Evolutionary conservation across 139 green algal species (phyloP).

Genomic region (Chlorella sp.): DNA sequence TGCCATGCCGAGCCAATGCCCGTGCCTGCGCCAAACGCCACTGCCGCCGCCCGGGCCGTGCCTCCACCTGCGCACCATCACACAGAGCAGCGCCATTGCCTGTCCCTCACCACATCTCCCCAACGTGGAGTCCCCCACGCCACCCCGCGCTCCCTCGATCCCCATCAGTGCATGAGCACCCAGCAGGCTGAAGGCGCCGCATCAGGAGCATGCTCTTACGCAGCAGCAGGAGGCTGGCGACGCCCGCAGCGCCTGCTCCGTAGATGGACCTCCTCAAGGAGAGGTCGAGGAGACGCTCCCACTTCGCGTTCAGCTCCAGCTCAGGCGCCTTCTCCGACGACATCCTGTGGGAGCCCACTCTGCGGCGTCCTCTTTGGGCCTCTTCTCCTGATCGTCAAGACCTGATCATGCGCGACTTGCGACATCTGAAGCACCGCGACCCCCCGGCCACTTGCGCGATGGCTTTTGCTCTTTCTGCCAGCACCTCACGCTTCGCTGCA

Average conservation of each 20-base stretch:
- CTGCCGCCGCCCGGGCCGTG: not conserved
- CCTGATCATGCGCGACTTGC: not conserved
- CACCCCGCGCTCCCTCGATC: too few relatives aligned
- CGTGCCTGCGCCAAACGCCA: not conserved
- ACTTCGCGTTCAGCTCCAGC: not conserved
- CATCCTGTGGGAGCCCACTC: not conserved
- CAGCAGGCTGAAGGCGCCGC: not conserved
- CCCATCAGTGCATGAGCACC: too few relatives aligned
- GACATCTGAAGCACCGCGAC: not conserved
- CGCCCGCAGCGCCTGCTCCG: not conserved
- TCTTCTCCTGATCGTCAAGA: not conserved
- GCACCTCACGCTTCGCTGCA: not conserved
- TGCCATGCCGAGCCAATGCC: constrained; percentile 5
- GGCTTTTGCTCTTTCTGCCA: not conserved
- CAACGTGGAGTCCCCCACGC: too few relatives aligned
- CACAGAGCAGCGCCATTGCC: too few relatives aligned
- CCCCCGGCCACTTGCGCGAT: not conserved
- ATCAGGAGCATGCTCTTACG: not conserved
- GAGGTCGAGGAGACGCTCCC: not conserved
- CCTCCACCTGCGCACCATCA: not conserved
- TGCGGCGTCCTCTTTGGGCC: too few relatives aligned
- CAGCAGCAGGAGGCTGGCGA: not conserved
- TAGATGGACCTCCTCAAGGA: not conserved
- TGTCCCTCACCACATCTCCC: too few relatives aligned
- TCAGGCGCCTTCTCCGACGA: not conserved